phyloP scores from a whole-genome alignment of 1,139 yeast species.

The Saccharomyces hybrid region DNA sequence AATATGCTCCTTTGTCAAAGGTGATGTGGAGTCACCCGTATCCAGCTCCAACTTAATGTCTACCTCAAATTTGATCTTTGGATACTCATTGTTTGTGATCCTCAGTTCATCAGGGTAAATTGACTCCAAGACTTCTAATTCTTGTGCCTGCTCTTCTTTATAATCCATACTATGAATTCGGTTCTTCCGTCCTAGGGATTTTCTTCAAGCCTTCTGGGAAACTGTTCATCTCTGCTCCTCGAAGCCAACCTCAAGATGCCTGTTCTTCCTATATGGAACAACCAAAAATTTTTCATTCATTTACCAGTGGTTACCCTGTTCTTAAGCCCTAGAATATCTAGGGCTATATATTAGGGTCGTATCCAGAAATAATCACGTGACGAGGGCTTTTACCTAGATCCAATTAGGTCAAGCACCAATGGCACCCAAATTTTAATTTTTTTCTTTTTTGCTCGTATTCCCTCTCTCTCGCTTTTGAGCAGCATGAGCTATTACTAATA shows the following conservation, averaged over 20 bases:
- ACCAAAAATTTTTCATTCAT: not conserved
- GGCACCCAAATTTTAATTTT: not conserved
- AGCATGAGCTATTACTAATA: not conserved
- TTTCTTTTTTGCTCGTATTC: not conserved
- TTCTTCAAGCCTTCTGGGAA: not conserved
- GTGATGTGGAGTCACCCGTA: slow-evolving; percentile 42
- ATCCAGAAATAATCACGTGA: not conserved
- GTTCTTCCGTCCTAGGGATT: not conserved
- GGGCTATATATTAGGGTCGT: not conserved
- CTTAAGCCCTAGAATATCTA: not conserved
- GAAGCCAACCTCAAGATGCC: not conserved
- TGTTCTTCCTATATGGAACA: not conserved
- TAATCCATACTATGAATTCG: slow-evolving; percentile 47
- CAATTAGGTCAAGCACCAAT: not conserved
- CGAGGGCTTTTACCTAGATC: no score
- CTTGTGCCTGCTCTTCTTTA: slow-evolving; percentile 68
- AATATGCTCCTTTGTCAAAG: slow-evolving; percentile 32
- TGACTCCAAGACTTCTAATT: slow-evolving; percentile 73
- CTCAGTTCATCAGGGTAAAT: slow-evolving; percentile 86
- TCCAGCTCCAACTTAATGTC: slow-evolving; percentile 29
- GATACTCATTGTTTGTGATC: slow-evolving; percentile 23
- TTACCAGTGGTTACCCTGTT: not conserved
- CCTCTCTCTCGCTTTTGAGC: not conserved
- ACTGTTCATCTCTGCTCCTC: not conserved
- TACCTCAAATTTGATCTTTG: slow-evolving; percentile 31